Evolutionary conservation across 257 asterid genomes (phyloP).

Genomic region (Lithospermum erythrorhizon): DNA sequence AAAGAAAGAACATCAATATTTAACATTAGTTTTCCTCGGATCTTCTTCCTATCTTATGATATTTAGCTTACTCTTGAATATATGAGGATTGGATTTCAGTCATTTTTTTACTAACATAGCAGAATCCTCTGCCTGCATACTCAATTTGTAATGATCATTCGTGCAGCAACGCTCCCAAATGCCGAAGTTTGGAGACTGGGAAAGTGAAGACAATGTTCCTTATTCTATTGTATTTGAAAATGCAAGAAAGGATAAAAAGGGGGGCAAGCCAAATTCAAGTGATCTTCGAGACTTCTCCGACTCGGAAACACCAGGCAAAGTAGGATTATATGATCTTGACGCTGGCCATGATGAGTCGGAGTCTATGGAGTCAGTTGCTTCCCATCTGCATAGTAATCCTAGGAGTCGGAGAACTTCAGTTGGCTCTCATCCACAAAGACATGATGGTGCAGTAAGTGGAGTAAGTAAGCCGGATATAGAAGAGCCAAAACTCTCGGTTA

Average conservation of each 20-base stretch:
- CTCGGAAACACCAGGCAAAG: background rate
- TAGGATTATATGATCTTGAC: background rate
- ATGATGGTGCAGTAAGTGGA: conserved; percentile 17
- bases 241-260: conserved; percentile 45
- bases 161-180: conserved; percentile 39
- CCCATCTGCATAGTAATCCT: conserved; percentile 27
- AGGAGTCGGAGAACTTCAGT: conserved; percentile 16
- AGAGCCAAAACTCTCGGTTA: conserved; percentile 26
- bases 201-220: conserved; percentile 50
- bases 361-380: conserved; percentile 24
- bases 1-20: no score
- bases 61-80: no score
- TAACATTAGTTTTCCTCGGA: background rate
- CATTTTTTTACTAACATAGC: background rate
- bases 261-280: conserved; percentile 32
- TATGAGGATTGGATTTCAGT: no score
- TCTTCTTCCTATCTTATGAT: background rate
- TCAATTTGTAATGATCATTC: background rate
- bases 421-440: conserved; percentile 25
- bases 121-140: background rate
- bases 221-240: conserved; percentile 57
- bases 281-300: conserved; percentile 25
- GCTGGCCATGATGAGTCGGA: conserved; percentile 35
- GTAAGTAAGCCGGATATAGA: conserved; percentile 24
- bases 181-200: conserved; percentile 81